Conservation (phyloP, 805 yeast genomes). For the Grigorovia yakushimaensis region DNA sequence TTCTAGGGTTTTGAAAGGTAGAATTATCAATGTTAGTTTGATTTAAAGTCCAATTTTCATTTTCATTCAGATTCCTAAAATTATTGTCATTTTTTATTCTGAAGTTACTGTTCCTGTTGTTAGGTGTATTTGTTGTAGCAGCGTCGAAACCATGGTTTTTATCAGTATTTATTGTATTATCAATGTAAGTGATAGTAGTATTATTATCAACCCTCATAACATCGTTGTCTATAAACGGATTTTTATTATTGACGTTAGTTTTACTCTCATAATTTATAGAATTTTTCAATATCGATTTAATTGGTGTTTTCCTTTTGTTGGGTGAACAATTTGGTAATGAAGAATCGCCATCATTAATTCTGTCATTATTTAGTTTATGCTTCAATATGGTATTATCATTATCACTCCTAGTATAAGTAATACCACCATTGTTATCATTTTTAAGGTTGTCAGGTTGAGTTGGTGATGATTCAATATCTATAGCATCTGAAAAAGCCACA, state of each 20-base stretch:
- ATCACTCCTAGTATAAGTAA: no score
- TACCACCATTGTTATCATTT: neutral
- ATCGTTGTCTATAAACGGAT: no score
- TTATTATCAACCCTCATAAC: no score
- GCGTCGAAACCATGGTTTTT: no score
- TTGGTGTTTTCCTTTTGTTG: slow-evolving; percentile 13
- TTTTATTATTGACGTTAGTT: neutral
- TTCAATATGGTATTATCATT: neutral
- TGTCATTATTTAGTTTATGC: neutral
- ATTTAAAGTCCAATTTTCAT: neutral
- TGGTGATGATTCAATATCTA: slow-evolving; percentile 20
- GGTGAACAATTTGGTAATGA: slow-evolving; percentile 16
- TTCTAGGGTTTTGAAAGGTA: slow-evolving; percentile 6
- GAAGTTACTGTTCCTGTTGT: neutral
- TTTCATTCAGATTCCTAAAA: no score
- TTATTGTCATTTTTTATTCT: no score
- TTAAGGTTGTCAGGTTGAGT: slow-evolving; percentile 2
- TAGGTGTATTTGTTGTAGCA: neutral
- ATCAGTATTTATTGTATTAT: no score
- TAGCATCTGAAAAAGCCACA: slow-evolving; percentile 24
- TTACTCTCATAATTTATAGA: neutral
- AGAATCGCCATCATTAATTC: neutral
- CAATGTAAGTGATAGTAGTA: no score
- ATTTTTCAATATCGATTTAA: slow-evolving; percentile 19
- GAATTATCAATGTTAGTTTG: neutral